These are phyloP conservation scores for Tulasnella sp. DNA, from an alignment of 768 basidiomycete genomes.

Conservation along the genomic window DNA sequence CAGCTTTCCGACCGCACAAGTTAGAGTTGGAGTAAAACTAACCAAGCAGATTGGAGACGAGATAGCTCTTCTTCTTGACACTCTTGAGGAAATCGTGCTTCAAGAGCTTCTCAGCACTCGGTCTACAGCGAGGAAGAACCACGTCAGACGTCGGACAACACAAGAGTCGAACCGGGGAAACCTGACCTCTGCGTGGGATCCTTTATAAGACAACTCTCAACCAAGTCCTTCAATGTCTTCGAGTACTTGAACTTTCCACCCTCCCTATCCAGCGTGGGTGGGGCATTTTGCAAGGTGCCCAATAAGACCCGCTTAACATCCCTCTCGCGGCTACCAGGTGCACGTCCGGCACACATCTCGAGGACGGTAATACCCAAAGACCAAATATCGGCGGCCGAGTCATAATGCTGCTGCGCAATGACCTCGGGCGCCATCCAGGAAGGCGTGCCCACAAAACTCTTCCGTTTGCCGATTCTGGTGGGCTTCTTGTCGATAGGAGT, in stretches of 20 bases:
- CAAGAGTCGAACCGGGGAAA: background rate
- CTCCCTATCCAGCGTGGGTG: slow-evolving; percentile 65
- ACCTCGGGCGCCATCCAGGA: slow-evolving; percentile 65
- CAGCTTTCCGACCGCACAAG: background rate
- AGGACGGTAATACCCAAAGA: slow-evolving; percentile 92
- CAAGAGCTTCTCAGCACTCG: slow-evolving; percentile 65
- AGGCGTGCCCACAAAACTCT: slow-evolving; percentile 79
- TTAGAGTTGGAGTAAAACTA: slow-evolving; percentile 18
- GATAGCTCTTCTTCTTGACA: slow-evolving; percentile 65
- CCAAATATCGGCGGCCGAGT: slow-evolving; percentile 82
- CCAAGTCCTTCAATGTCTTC: slow-evolving; percentile 66
- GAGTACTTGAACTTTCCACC: slow-evolving; percentile 65
- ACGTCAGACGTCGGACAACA: background rate
- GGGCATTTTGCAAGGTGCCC: slow-evolving; percentile 63
- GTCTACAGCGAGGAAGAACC: slow-evolving; percentile 32
- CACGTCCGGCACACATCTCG: slow-evolving; percentile 75
- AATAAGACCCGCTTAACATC: slow-evolving; percentile 58
- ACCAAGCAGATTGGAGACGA: slow-evolving; percentile 67
- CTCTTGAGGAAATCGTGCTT: slow-evolving; percentile 65
- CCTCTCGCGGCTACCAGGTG: slow-evolving; percentile 64
- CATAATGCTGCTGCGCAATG: slow-evolving; percentile 72
- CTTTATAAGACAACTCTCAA: slow-evolving; percentile 72
- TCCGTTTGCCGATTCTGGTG: slow-evolving; percentile 54
- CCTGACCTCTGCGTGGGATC: slow-evolving; percentile 62
- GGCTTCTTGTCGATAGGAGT: background rate